Conservation (phyloP, 495 filamentous ascomycete species). For the Mytilinidion resinicola region DNA sequence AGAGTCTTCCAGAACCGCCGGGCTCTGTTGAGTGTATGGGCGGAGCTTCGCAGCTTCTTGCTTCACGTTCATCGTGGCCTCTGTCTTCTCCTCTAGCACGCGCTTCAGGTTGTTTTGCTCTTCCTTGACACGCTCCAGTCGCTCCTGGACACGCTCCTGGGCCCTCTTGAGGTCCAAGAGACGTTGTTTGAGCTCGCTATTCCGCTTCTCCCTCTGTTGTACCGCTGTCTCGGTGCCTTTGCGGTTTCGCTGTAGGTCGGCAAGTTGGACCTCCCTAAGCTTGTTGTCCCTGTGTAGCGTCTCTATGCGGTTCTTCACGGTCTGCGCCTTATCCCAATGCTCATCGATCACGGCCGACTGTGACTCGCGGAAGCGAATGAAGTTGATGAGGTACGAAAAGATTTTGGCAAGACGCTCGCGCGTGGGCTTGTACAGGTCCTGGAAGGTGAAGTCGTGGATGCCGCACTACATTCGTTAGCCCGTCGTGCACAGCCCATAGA, state of each 20-base stretch:
- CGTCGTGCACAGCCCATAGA: background rate
- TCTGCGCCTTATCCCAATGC: slow-evolving; percentile 84
- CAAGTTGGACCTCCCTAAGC: slow-evolving; percentile 70
- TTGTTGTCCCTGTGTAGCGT: slow-evolving; percentile 79
- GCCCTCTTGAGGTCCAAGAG: slow-evolving; percentile 68
- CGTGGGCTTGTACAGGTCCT: slow-evolving; percentile 81
- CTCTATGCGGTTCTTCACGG: slow-evolving; percentile 78
- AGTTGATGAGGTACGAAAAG: slow-evolving; percentile 95
- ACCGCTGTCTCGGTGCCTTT: slow-evolving; percentile 72
- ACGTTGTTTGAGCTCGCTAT: slow-evolving; percentile 74
- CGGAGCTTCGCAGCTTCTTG: slow-evolving; percentile 82
- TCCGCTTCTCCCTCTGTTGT: slow-evolving; percentile 71
- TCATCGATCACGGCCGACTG: slow-evolving; percentile 80
- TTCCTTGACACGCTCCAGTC: slow-evolving; percentile 65
- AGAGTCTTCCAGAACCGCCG: slow-evolving; percentile 71
- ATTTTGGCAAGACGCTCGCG: slow-evolving; percentile 82
- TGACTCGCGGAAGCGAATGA: slow-evolving; percentile 90
- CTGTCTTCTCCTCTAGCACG: slow-evolving; percentile 73
- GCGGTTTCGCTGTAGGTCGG: slow-evolving; percentile 70
- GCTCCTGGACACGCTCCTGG: slow-evolving; percentile 71
- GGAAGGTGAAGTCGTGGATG: slow-evolving; percentile 87
- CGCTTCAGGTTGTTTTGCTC: slow-evolving; percentile 66
- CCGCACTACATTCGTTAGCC: slow-evolving; percentile 52
- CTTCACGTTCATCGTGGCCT: slow-evolving; percentile 48
- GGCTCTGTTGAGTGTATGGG: slow-evolving; percentile 86